A percentile compares a stretch with the other conserved stretches of the same genome.
These are phyloP conservation scores for Tylopilus sp. DNA, from an alignment of 768 basidiomycete species.

Conservation along the genomic window DNA sequence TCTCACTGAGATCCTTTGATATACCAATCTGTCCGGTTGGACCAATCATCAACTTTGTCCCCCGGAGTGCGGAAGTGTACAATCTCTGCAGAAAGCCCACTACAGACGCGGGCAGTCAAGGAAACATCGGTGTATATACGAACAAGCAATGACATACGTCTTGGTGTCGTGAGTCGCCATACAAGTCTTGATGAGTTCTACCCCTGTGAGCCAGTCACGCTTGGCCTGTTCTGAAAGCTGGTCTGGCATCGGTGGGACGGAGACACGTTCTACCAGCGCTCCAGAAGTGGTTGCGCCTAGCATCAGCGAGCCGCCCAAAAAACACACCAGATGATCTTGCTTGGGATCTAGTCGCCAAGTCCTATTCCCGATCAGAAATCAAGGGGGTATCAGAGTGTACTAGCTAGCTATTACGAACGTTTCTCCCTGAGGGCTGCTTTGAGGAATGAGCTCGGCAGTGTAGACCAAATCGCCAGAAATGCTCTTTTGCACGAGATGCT, in stretches of 20 bases:
- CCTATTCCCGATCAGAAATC: constrained; percentile 35
- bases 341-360: constrained; percentile 77
- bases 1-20: constrained; percentile 76
- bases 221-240: constrained; percentile 59
- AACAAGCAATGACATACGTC: constrained; percentile 50
- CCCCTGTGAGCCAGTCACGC: constrained; percentile 81
- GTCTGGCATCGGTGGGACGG: constrained; percentile 61
- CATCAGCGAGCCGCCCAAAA: constrained; percentile 89
- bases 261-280: constrained; percentile 48
- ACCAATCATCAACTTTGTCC: constrained; percentile 47
- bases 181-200: constrained; percentile 83
- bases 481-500: constrained; percentile 67
- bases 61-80: constrained; percentile 74
- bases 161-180: constrained; percentile 80
- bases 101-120: constrained; percentile 24
- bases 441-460: constrained; percentile 79
- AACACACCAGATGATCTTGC: constrained; percentile 96
- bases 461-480: constrained; percentile 59
- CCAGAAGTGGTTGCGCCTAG: constrained; percentile 78
- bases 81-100: constrained; percentile 86
- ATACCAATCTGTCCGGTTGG: constrained; percentile 70
- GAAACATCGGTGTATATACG: background rate
- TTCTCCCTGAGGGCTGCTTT: constrained; percentile 32
- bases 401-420: constrained; percentile 29
- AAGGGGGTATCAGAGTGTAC: background rate